Percentiles rank a stretch among this genome's conserved stretches.
phyloP scores from a whole-genome alignment of 371 early-diverging fungal genomes.

The Rhizopus stolonifer region DNA sequence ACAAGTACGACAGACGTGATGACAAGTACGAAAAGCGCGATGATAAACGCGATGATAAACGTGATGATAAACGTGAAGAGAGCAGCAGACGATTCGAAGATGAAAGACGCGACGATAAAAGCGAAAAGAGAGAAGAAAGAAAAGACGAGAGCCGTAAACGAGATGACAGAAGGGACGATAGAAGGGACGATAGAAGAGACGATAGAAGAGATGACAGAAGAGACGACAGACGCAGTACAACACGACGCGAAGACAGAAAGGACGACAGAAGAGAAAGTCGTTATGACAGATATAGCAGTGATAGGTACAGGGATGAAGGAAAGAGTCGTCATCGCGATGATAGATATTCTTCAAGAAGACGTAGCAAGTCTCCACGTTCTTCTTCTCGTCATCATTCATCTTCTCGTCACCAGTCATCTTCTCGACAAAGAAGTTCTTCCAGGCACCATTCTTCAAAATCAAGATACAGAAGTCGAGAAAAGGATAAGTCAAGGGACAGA shows the following conservation, averaged over 20 bases:
- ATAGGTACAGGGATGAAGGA: constrained; percentile 4
- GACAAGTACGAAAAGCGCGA: constrained; percentile 1
- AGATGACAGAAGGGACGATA: constrained; percentile 11
- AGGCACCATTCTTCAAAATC: constrained; percentile 36
- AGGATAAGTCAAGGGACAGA: constrained; percentile 21
- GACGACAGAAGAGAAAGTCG: constrained; percentile 12
- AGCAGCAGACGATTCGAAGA: constrained; percentile 10
- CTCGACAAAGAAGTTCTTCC: constrained; percentile 10
- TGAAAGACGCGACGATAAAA: constrained; percentile 15
- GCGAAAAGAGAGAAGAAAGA: constrained; percentile 9
- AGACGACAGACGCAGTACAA: constrained; percentile 15
- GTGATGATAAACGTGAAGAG: constrained; percentile 7
- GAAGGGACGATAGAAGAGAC: constrained; percentile 8
- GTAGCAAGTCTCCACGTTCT: constrained; percentile 14
- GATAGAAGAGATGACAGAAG: constrained; percentile 17
- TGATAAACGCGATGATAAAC: constrained; percentile 16
- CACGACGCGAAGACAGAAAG: constrained; percentile 1
- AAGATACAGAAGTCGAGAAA: constrained; percentile 25
- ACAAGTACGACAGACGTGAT: constrained; percentile 2
- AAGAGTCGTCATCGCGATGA: constrained; percentile 6
- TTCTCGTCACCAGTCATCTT: constrained; percentile 7
- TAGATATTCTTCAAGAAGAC: constrained; percentile 8
- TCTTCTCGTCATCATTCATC: constrained; percentile 19
- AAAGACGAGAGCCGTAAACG: constrained; percentile 3
- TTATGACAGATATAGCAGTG: constrained; percentile 7